These are phyloP conservation scores for Pulveroboletus sp. DNA, from an alignment of 768 basidiomycete genomes.

Conservation along the genomic window DNA sequence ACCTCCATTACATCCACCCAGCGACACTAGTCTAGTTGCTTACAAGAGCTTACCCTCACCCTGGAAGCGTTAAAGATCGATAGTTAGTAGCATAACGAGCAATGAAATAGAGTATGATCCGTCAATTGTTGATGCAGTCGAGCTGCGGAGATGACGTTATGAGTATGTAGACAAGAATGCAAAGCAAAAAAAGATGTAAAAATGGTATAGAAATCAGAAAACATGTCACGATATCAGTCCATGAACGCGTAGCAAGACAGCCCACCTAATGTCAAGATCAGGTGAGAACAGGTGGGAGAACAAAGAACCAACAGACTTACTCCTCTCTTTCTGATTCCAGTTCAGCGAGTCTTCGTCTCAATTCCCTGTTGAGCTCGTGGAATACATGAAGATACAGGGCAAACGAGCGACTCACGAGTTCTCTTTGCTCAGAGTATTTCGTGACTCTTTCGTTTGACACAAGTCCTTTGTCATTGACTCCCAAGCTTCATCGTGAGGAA, in stretches of 20 bases:
- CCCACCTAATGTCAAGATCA: slow-evolving; percentile 50
- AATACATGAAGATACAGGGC: not conserved
- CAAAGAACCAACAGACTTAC: slow-evolving; percentile 40
- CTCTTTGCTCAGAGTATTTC: slow-evolving; percentile 71
- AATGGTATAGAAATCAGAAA: slow-evolving; percentile 19
- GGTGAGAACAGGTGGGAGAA: not conserved
- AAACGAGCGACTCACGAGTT: slow-evolving; percentile 58
- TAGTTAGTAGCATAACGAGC: slow-evolving; percentile 10
- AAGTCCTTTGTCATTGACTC: slow-evolving; percentile 70
- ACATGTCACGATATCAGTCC: slow-evolving; percentile 38
- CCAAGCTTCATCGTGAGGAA: slow-evolving; percentile 84
- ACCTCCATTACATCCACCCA: not conserved
- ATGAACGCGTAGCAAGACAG: slow-evolving; percentile 48
- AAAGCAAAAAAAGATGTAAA: slow-evolving; percentile 15
- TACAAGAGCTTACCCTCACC: slow-evolving; percentile 22
- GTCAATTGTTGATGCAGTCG: slow-evolving; percentile 16
- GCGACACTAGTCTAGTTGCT: slow-evolving; percentile 3
- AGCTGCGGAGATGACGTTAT: slow-evolving; percentile 14
- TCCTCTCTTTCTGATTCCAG: slow-evolving; percentile 74
- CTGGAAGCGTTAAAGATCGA: slow-evolving; percentile 17
- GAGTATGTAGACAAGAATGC: slow-evolving; percentile 22
- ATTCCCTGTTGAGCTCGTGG: slow-evolving; percentile 40
- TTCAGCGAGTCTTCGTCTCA: slow-evolving; percentile 68
- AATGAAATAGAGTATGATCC: slow-evolving; percentile 10
- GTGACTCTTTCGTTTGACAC: slow-evolving; percentile 64